These are phyloP conservation scores for Prunus davidiana DNA, from an alignment of 306 rosid genomes.

Conservation along the genomic window DNA sequence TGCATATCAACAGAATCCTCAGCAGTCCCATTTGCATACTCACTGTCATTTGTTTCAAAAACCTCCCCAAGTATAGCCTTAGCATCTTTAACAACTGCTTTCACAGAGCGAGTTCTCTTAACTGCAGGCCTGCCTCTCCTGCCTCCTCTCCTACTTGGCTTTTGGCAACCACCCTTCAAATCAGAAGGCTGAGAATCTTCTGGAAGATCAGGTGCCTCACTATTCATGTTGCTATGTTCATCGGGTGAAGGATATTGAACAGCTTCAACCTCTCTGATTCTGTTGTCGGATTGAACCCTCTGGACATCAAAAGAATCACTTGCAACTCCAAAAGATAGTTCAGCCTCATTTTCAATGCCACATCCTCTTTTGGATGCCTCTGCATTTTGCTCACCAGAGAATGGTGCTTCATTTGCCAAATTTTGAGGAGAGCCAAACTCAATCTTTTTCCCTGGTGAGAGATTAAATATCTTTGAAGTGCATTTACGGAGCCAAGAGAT, in stretches of 20 bases:
- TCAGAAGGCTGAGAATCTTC: conserved; percentile 57
- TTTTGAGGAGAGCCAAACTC: conserved; percentile 44
- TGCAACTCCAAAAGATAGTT: conserved; percentile 62
- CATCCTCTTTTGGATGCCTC: conserved; percentile 37
- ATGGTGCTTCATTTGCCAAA: conserved; percentile 37
- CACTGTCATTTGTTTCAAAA: conserved; percentile 41
- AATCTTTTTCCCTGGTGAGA: conserved; percentile 59
- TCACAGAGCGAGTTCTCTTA: conserved; percentile 54
- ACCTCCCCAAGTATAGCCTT: conserved; percentile 64
- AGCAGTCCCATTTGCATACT: conserved; percentile 60
- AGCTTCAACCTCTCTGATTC: conserved; percentile 51
- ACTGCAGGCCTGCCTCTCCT: conserved; percentile 49
- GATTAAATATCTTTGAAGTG: conserved; percentile 75
- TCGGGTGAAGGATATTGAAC: conserved; percentile 57
- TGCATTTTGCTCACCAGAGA: conserved; percentile 27
- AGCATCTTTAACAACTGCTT: conserved; percentile 73
- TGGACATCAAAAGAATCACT: conserved; percentile 66
- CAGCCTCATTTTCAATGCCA: conserved; percentile 62
- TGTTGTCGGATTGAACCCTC: conserved; percentile 53
- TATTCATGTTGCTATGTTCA: conserved; percentile 58
- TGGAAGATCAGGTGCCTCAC: conserved; percentile 42
- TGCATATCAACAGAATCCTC: conserved; percentile 59
- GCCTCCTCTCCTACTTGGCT: conserved; percentile 52
- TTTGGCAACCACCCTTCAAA: conserved; percentile 37
- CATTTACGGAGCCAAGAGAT: conserved; percentile 89